Base-by-base conservation (phyloP, 176 grass and related monocot genomes). In the Chrysopogon serrulatus region DNA sequence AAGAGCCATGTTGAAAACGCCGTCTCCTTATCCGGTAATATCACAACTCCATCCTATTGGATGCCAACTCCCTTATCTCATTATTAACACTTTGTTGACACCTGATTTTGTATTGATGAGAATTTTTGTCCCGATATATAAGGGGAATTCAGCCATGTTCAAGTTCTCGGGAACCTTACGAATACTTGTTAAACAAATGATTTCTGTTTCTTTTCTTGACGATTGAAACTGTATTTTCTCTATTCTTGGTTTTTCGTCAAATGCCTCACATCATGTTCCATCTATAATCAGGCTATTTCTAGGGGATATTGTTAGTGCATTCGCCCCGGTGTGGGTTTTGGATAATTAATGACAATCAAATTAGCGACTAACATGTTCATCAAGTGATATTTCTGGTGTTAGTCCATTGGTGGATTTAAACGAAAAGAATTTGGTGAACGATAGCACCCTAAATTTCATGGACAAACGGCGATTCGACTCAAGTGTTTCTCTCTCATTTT, bases 201-300 rank as follows among this genome's bases (percentile, higher is more conserved):
- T 15, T 11, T 49, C 2, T 43, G 41, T 66, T 77, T 79, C 40
- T 45, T 71, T 48, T 61, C 78, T 64, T 80, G 48, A 28, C 5
- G 3, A 82, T 21, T 30, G 16, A 23, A 14, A 41, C n/a, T 59
- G 54, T 10, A 0, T 43, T 60, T 24, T 23, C 11, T 45, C 23
- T 40, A 54, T 4, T 65, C 6, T 75, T 66, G 3, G 21, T 42
- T 68, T 12, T 40, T 18, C 83, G 36, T 62, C 64, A 34, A 65
- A 8, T 21, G 27, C 42, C 59, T 48, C 48, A 49, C 47, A 82
- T 47, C 18, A n/a, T 79, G 16, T 63, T 47, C 19, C 15, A 75
- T 78, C 11, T 73, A 18, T 49, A 68, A 69, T 70, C 70, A 91
- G 92, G 3, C 0, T 21, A 79, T 94, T 61, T 1, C 75, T 0